Evolutionary conservation across 1,284 basidiomycete genomes (phyloP), one percentile per base, ranked within the genome.

Genomic region (Porogramme epimiltina): DNA sequence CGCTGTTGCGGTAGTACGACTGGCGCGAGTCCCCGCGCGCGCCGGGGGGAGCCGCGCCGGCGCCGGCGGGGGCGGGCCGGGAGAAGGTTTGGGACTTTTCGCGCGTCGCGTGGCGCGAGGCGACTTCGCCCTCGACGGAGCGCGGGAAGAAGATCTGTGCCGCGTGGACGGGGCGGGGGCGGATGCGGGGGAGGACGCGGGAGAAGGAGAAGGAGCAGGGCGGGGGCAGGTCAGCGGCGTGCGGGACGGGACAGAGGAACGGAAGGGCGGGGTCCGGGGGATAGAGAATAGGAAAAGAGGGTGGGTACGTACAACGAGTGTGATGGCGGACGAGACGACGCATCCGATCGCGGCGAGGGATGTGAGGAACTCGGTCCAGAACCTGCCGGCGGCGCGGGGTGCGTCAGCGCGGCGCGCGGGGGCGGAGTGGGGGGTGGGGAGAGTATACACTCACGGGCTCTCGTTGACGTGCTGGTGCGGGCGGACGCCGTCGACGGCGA

Each of bases 61-160:
- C n/a, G n/a, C n/a, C n/a, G n/a, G n/a, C n/a, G n/a, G n/a, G n/a
- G n/a, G n/a, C n/a, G n/a, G n/a, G n/a, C n/a, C 41, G 57, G 31
- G 54, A 22, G 5, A 55, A 56, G 11, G 50, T 49, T 18, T 49
- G 55, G 9, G 60, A 58, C 49, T 54, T 60, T 34, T 61, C 60
- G 33, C 61, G 60, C 25, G 58, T 58, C 2, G 65, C 59, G 42
- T 64, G 45, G 37, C 58, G 58, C 23, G 58, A 59, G 19, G 59
- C 56, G 37, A 64, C 51, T 67, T 89, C 87, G 38, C 73, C 71
- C 64, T 86, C 79, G 45, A 83, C 75, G 2, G 83, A 86, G 22
- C 88, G 84, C 26, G 88, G 87, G 70, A 90, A 90, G 75, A 90
- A 90, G 25, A 90, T 87, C 86, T 88, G 44, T 1, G 20, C 18